Evolutionary conservation across 371 early-diverging fungal genomes (phyloP).

Genomic region (Syncephalastrum monosporum): DNA sequence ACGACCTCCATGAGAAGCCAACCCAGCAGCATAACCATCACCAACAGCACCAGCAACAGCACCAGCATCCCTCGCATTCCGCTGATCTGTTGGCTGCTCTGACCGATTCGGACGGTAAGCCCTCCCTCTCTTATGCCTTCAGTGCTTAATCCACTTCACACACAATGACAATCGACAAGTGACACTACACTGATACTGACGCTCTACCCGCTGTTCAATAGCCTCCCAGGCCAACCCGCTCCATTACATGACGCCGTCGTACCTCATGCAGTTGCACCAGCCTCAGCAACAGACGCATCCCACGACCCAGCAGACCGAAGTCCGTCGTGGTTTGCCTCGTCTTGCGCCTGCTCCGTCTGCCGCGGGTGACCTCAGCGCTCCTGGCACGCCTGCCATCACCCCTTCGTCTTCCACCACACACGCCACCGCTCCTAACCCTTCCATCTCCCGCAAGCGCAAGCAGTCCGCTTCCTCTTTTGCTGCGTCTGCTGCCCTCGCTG

Average conservation of each 20-base stretch:
- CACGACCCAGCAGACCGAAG: slow-evolving; percentile 6
- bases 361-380: not conserved
- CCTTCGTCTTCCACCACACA: slow-evolving; percentile 6
- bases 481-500: too few species aligned
- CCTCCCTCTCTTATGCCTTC: not conserved
- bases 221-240: too few species aligned
- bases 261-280: slow-evolving; percentile 13
- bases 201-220: not conserved
- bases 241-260: slow-evolving; percentile 1
- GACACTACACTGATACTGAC: slow-evolving; percentile 1
- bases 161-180: not conserved
- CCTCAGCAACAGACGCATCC: slow-evolving; percentile 11
- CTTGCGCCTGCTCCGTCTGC: slow-evolving; percentile 35
- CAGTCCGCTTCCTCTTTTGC: slow-evolving; percentile 1
- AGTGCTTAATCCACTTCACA: not conserved
- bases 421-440: not conserved
- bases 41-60: too few species aligned
- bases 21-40: slow-evolving; percentile 11
- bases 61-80: not conserved
- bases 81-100: slow-evolving; percentile 12
- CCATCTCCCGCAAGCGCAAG: slow-evolving; percentile 9
- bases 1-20: slow-evolving; percentile 19
- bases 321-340: slow-evolving; percentile 23
- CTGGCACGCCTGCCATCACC: not conserved
- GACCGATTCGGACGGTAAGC: slow-evolving; percentile 1